These are phyloP conservation scores for Acanthamoeba triangularis DNA, from an alignment of 208 protist genomes.

Conservation along the genomic window DNA sequence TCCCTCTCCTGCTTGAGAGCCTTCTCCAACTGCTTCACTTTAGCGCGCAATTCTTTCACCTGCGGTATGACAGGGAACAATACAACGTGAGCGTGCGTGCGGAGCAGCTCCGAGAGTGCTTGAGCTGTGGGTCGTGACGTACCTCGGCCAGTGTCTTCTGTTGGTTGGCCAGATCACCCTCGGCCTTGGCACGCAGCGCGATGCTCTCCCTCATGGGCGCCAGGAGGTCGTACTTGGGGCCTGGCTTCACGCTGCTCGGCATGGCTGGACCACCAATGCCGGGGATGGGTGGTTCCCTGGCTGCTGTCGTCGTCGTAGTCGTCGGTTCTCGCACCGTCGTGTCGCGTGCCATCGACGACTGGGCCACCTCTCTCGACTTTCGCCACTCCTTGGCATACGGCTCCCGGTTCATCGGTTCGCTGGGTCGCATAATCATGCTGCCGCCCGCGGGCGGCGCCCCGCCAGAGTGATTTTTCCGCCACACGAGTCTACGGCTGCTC, in stretches of 20 bases:
- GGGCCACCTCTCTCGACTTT: background rate
- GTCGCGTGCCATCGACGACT: background rate
- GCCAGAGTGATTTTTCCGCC: background rate
- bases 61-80: background rate
- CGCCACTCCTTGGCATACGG: background rate
- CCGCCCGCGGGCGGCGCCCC: background rate
- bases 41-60: background rate
- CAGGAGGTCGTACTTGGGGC: background rate
- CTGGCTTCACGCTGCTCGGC: background rate
- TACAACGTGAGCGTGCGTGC: background rate
- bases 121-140: background rate
- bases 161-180: background rate
- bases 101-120: background rate
- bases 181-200: background rate
- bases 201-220: slow-evolving; percentile 23
- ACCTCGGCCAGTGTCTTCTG: background rate
- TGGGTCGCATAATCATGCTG: slow-evolving; percentile 25
- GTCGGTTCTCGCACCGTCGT: background rate
- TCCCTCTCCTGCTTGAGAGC: background rate
- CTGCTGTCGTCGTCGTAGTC: background rate
- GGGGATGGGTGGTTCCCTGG: background rate
- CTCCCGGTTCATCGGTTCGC: background rate
- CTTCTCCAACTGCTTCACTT: background rate
- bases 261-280: slow-evolving; percentile 3
- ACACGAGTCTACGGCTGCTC: background rate